These are phyloP conservation scores for Blastobotrys arbuscula DNA, from an alignment of 1,139 yeast genomes.

Conservation along the genomic window DNA sequence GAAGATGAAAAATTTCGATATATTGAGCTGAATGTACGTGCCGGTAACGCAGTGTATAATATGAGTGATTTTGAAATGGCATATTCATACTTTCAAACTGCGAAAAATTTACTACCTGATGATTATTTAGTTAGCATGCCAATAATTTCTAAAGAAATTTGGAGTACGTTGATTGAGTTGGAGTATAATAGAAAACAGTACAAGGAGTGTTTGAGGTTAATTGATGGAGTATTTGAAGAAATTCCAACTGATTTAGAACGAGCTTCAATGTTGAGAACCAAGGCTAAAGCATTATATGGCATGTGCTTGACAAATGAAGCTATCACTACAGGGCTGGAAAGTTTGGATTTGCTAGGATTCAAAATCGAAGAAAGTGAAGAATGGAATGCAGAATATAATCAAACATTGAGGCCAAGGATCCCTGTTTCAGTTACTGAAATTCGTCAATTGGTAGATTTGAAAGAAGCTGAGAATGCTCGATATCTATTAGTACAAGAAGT, in stretches of 20 bases:
- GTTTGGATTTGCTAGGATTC: conserved; percentile 24
- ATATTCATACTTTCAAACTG: conserved; percentile 27
- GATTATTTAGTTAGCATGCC: conserved; percentile 17
- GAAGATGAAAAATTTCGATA: conserved; percentile 25
- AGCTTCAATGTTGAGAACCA: conserved; percentile 31
- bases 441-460: conserved; percentile 33
- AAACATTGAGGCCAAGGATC: conserved; percentile 32
- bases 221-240: conserved; percentile 19
- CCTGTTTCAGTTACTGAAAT: conserved; percentile 45
- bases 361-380: conserved; percentile 36
- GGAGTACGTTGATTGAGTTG: conserved; percentile 25
- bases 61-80: conserved; percentile 32
- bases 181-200: conserved; percentile 27
- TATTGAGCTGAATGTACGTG: conserved; percentile 26
- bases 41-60: conserved; percentile 28
- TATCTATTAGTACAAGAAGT: conserved; percentile 41
- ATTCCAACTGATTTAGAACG: conserved; percentile 22
- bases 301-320: conserved; percentile 37
- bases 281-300: conserved; percentile 40
- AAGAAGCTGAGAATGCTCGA: conserved; percentile 32
- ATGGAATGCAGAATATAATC: conserved; percentile 29
- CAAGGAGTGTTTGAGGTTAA: conserved; percentile 23
- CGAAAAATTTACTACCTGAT: conserved; percentile 21
- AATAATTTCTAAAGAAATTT: conserved; percentile 23
- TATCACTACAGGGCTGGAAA: conserved; percentile 25